Evolutionary conservation across 139 green algal genomes (phyloP).

Genomic region (Tetraselmis striata): DNA sequence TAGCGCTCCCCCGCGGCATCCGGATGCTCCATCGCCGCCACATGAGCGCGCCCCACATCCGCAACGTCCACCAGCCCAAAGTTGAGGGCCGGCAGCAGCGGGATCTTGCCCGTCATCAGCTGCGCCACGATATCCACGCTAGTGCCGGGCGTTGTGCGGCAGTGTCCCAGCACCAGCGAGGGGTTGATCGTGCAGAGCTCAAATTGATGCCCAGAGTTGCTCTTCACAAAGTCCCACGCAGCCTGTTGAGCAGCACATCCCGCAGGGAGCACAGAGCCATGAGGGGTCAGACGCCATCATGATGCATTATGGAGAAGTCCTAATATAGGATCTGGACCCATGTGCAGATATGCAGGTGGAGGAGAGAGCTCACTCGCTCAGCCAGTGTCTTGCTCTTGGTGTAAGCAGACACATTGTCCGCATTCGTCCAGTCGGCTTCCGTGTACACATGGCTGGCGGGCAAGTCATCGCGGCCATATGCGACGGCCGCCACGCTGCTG

Average conservation of each 20-base stretch:
- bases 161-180: background rate
- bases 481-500: background rate
- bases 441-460: background rate
- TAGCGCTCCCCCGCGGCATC: background rate
- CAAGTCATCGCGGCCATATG: background rate
- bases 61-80: background rate
- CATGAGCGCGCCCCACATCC: background rate
- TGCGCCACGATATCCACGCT: background rate
- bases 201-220: background rate
- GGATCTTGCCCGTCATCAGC: background rate
- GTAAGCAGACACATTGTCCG: background rate
- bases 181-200: background rate
- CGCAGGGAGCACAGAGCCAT: no score
- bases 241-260: background rate
- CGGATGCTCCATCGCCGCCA: background rate
- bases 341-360: background rate
- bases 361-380: background rate
- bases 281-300: no score
- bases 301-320: no score
- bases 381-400: background rate
- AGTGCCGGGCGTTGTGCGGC: background rate
- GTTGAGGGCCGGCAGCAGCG: background rate
- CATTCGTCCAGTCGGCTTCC: background rate
- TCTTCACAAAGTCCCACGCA: background rate
- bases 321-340: no score